Conservation (phyloP, 129 eudicot genomes). For the carrot (Daucus carota) region DH1_v3.0 NC_030383.2:62737001-62737500, state of each 20-base stretch:
- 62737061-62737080: conserved; percentile 56
- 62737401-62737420: too few species aligned
- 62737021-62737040: conserved; percentile 41
- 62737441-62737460: too few species aligned
- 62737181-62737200: too few species aligned
- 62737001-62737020: conserved; percentile 30
- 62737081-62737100: conserved; percentile 32
- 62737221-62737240: conserved; percentile 21
- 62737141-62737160: conserved; percentile 36
- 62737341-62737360: too few species aligned
- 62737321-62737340: too few species aligned
- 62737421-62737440: too few species aligned
- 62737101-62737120: conserved; percentile 56
- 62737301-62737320: too few species aligned
- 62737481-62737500: conserved; percentile 36
- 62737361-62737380: too few species aligned
- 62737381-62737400: too few species aligned
- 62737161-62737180: conserved; percentile 48
- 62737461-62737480: too few species aligned
- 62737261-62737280: too few species aligned
- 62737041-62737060: conserved; percentile 50
- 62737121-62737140: conserved; percentile 25
- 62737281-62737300: too few species aligned
- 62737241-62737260: conserved; percentile 25
- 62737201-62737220: conserved; percentile 15